phyloP scores from a whole-genome alignment of 208 protist genomes.

The Borovskyia barvae region DNA sequence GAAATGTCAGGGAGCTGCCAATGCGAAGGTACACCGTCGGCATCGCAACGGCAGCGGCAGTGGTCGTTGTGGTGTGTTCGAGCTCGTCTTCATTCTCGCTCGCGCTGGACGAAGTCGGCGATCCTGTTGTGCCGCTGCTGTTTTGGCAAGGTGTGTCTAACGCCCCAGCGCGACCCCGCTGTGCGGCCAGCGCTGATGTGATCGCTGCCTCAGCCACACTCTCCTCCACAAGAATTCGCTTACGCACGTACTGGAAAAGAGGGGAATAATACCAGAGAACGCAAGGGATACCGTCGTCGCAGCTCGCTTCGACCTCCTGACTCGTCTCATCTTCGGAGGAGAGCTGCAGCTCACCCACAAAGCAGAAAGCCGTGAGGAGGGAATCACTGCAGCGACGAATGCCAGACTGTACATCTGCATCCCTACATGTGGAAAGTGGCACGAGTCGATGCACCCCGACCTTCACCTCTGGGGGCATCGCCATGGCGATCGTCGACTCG shows the following conservation, averaged over 20 bases:
- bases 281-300: neutral
- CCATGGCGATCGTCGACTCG: no score
- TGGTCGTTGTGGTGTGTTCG: no score
- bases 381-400: conserved; percentile 26
- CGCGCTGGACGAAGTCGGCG: no score
- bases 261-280: conserved; percentile 84
- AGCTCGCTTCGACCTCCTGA: neutral
- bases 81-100: neutral
- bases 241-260: conserved; percentile 53
- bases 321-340: neutral
- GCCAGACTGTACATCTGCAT: neutral
- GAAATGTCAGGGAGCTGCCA: conserved; percentile 46
- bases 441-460: conserved; percentile 14
- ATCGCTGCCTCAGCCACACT: conserved; percentile 39
- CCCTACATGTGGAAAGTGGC: conserved; percentile 10
- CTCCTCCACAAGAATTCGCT: conserved; percentile 73
- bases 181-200: conserved; percentile 3
- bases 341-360: conserved; percentile 51
- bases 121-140: no score
- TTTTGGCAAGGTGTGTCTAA: no score
- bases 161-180: no score
- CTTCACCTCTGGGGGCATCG: conserved; percentile 8
- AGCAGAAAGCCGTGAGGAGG: conserved; percentile 39
- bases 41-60: neutral
- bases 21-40: conserved; percentile 45